phyloP scores from a whole-genome alignment of 768 basidiomycete genomes.

The Suillus placidus region DNA sequence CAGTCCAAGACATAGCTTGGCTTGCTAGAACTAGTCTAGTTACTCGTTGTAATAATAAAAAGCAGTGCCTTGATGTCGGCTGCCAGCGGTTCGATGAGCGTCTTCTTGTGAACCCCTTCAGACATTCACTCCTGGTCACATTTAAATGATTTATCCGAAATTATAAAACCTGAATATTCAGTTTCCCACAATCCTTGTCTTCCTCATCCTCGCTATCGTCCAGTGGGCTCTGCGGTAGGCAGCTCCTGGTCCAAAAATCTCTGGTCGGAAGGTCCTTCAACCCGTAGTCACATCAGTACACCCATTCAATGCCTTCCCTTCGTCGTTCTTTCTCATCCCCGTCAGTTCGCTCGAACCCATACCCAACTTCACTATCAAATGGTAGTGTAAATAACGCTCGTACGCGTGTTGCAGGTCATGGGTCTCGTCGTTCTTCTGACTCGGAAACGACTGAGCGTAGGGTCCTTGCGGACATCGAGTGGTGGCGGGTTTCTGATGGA shows the following conservation, averaged over 20 bases:
- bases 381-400: slow-evolving; percentile 37
- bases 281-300: slow-evolving; percentile 1
- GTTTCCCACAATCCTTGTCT: slow-evolving; percentile 38
- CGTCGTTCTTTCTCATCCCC: slow-evolving; percentile 77
- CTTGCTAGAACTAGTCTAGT: neutral
- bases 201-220: slow-evolving; percentile 33
- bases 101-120: slow-evolving; percentile 12
- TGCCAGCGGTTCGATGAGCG: neutral
- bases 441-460: slow-evolving; percentile 66
- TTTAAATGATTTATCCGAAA: slow-evolving; percentile 29
- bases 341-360: slow-evolving; percentile 69
- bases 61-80: slow-evolving; percentile 16
- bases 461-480: slow-evolving; percentile 85
- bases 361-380: slow-evolving; percentile 48
- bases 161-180: slow-evolving; percentile 46
- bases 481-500: slow-evolving; percentile 81
- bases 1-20: too few species aligned
- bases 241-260: slow-evolving; percentile 41
- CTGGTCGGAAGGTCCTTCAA: slow-evolving; percentile 20
- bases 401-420: slow-evolving; percentile 39
- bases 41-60: neutral
- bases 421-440: slow-evolving; percentile 63
- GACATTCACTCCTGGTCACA: slow-evolving; percentile 19
- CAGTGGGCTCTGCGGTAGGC: slow-evolving; percentile 52
- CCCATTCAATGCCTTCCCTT: slow-evolving; percentile 65